These are phyloP conservation scores for Taxawa tesnikishii DNA, from an alignment of 2,329 filamentous ascomycete genomes.

Conservation along the genomic window DNA sequence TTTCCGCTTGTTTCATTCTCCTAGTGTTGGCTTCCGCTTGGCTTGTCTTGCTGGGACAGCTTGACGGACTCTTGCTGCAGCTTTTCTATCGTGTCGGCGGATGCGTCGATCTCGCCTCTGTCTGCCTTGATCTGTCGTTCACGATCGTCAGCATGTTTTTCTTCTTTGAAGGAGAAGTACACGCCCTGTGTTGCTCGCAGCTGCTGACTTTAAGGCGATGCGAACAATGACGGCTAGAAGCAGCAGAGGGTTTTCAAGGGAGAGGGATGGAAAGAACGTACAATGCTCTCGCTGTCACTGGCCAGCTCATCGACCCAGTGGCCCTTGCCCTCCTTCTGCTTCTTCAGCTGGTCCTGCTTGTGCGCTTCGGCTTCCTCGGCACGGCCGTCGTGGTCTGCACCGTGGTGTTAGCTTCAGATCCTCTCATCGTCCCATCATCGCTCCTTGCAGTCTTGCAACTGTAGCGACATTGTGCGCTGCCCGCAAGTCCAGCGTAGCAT, in stretches of 20 bases:
- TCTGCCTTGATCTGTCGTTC: slow-evolving; percentile 21
- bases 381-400: slow-evolving; percentile 29
- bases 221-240: too few species aligned
- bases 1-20: too few species aligned
- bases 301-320: slow-evolving; percentile 71
- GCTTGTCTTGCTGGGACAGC: slow-evolving; percentile 12
- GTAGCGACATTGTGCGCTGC: too few species aligned
- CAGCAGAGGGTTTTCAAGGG: too few species aligned
- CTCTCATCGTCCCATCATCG: background rate
- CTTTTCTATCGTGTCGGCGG: slow-evolving; percentile 18
- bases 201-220: too few species aligned
- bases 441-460: too few species aligned
- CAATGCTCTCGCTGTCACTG: slow-evolving; percentile 64
- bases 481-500: too few species aligned
- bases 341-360: slow-evolving; percentile 51
- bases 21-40: too few species aligned
- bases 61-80: slow-evolving; percentile 22
- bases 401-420: background rate
- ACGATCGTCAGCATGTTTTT: slow-evolving; percentile 1
- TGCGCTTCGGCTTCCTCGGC: slow-evolving; percentile 31
- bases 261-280: slow-evolving; percentile 28
- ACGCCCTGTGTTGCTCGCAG: background rate
- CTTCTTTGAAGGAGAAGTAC: background rate
- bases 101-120: slow-evolving; percentile 17
- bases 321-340: slow-evolving; percentile 46